Conservation (phyloP, 768 basidiomycete genomes). For the Collybia sordida region DNA sequence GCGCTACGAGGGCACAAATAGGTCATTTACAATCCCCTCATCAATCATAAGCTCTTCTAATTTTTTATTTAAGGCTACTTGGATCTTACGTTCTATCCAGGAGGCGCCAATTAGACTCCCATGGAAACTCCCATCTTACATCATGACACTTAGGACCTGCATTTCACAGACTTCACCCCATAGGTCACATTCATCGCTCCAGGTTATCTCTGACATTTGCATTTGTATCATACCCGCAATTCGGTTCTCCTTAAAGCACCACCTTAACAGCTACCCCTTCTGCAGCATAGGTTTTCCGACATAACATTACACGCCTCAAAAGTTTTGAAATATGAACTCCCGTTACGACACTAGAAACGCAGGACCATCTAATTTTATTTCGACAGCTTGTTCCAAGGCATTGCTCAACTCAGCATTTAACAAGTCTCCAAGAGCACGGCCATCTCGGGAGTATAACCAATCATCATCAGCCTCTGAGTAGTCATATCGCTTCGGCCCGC, state of each 20-base stretch:
- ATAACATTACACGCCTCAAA: no score
- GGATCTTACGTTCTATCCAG: constrained; percentile 68
- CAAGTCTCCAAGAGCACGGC: constrained; percentile 54
- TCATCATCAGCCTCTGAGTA: constrained; percentile 52
- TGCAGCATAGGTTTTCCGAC: no score
- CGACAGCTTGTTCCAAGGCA: constrained; percentile 28
- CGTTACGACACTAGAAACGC: no score
- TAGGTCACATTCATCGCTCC: no score
- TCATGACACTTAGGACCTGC: no score
- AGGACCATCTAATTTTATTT: constrained; percentile 16
- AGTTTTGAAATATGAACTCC: no score
- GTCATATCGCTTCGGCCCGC: constrained; percentile 93
- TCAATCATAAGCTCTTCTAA: constrained; percentile 1
- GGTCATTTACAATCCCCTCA: constrained; percentile 31
- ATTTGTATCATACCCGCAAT: no score
- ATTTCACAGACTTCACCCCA: no score
- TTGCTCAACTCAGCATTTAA: constrained; percentile 65
- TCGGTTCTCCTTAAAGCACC: no score
- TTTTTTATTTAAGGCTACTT: constrained; percentile 45
- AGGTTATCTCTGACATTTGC: no score
- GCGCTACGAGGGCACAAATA: constrained; percentile 66
- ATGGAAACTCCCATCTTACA: background rate
- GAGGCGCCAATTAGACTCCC: constrained; percentile 33
- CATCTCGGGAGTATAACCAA: constrained; percentile 82
- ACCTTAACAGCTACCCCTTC: no score